phyloP scores from a whole-genome alignment of 208 protist species.

The Leptomonas seymouri region DNA sequence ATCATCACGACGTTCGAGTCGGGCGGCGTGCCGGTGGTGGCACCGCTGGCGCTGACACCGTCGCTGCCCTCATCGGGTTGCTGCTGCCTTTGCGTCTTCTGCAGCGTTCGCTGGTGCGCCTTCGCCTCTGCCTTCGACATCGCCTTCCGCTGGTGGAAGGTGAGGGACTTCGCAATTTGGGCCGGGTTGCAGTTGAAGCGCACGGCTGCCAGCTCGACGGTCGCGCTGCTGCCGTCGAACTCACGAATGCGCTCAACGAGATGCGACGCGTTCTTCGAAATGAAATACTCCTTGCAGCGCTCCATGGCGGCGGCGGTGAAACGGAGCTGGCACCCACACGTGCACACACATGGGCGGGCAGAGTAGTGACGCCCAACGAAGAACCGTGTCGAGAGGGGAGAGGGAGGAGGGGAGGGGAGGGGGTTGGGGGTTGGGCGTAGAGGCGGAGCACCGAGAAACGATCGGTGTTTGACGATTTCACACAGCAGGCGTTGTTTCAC shows the following conservation, averaged over 20 bases:
- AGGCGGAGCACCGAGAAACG: too few relatives aligned
- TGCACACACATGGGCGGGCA: background rate
- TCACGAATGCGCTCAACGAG: conserved; percentile 49
- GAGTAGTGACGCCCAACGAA: too few relatives aligned
- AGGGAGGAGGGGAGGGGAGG: too few relatives aligned
- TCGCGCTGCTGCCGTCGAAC: conserved; percentile 58
- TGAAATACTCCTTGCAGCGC: conserved; percentile 45
- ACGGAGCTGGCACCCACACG: background rate
- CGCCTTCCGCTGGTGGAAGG: conserved; percentile 37
- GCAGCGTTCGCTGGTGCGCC: conserved; percentile 23
- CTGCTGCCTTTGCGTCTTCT: conserved; percentile 14
- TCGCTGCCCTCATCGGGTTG: conserved; percentile 16
- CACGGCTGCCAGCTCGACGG: conserved; percentile 51
- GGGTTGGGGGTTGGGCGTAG: too few relatives aligned
- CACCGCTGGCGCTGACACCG: background rate
- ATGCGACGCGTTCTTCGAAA: conserved; percentile 23
- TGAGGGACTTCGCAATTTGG: conserved; percentile 71
- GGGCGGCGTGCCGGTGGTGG: conserved; percentile 6
- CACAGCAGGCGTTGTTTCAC: too few relatives aligned
- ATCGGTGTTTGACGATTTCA: too few relatives aligned
- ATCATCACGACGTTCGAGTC: conserved; percentile 40
- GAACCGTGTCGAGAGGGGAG: too few relatives aligned
- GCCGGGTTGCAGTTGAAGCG: conserved; percentile 46
- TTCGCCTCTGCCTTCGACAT: conserved; percentile 38
- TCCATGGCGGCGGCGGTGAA: conserved; percentile 27